Percentiles rank a stretch among this genome's conserved stretches.
Conservation (phyloP, 345 rosid species). For the Litchi chinensis region DNA sequence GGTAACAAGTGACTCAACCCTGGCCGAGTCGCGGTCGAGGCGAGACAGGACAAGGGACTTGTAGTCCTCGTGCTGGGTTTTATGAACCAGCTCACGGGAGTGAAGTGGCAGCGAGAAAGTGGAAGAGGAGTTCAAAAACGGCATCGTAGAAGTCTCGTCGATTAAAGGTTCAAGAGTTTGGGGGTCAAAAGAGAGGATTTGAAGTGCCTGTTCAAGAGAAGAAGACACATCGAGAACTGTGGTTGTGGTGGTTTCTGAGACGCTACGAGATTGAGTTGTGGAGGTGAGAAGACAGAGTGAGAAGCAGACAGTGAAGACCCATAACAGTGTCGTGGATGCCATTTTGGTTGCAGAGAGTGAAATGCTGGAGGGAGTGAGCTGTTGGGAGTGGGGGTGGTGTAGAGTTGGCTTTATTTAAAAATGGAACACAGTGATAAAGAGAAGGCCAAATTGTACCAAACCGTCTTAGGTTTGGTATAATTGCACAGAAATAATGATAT, state of each 20-base stretch:
- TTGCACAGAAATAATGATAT: no score
- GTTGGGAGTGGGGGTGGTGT: neutral
- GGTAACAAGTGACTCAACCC: slow-evolving; percentile 51
- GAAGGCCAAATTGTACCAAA: neutral
- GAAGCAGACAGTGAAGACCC: slow-evolving; percentile 22
- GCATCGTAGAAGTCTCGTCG: neutral
- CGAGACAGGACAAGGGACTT: slow-evolving; percentile 56
- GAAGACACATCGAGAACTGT: slow-evolving; percentile 47
- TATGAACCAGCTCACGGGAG: slow-evolving; percentile 58
- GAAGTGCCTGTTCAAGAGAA: slow-evolving; percentile 51
- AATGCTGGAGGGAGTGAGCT: neutral
- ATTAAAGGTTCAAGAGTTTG: slow-evolving; percentile 20
- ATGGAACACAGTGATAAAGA: neutral
- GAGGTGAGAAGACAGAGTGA: slow-evolving; percentile 13
- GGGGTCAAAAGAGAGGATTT: slow-evolving; percentile 48
- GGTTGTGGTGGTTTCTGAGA: slow-evolving; percentile 30
- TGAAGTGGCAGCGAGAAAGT: slow-evolving; percentile 53
- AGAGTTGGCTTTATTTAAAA: slow-evolving; percentile 21
- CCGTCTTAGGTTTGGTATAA: no score
- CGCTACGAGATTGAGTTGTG: slow-evolving; percentile 41
- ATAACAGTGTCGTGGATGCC: neutral
- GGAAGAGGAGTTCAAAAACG: slow-evolving; percentile 32
- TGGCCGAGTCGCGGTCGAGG: slow-evolving; percentile 74
- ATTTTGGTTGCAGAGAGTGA: slow-evolving; percentile 22
- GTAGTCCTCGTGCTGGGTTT: slow-evolving; percentile 58